Base-by-base conservation (phyloP, 2,329 filamentous ascomycete genomes). In the Proliferodiscus dingleyae region DNA sequence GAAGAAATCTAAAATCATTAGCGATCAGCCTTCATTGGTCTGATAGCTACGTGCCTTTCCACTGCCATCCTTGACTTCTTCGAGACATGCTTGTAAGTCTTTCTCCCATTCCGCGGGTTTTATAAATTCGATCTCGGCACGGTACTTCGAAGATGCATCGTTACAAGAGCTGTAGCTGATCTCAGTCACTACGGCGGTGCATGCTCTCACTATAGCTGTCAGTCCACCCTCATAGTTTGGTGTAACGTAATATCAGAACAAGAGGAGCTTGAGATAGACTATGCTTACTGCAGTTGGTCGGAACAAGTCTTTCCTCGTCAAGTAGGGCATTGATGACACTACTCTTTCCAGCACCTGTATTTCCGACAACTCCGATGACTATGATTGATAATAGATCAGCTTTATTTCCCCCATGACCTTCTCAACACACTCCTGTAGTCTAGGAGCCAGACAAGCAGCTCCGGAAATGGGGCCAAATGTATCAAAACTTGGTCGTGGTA, bases 161-260 rank as follows among this genome's bases (percentile, higher is more conserved):
- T 62, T 53, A 46, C 56, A 66, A 11, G 64, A 46, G 39, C 73
- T 73, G 60, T 64, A 73, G 1, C 68, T 70, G 3, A 74, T 61
- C 49, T 73, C 70, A 0, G 69, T 73, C 1, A 73, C 69, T 0
- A 72, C 70, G 5, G 70, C 68, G 2, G 71, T 73, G 41, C 71
- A 73, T 13, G 70, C 71, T 29, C 69, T 28, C 49, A 50, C 40
- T 36, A 28, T 23, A 4, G 16, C 5, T 19, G 19, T 38, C 15
- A 43, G 39, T 23, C 4, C n/a, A n/a, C n/a, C n/a, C n/a, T n/a
- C n/a, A n/a, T n/a, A n/a, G n/a, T n/a, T n/a, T n/a, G n/a, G n/a
- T n/a, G n/a, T n/a, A n/a, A n/a, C n/a, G n/a, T n/a, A n/a, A n/a
- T n/a, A n/a, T n/a, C n/a, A n/a, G n/a, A n/a, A n/a, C n/a, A n/a